phyloP scores from a whole-genome alignment of 768 basidiomycete species.

The Boletus fagicola region DNA sequence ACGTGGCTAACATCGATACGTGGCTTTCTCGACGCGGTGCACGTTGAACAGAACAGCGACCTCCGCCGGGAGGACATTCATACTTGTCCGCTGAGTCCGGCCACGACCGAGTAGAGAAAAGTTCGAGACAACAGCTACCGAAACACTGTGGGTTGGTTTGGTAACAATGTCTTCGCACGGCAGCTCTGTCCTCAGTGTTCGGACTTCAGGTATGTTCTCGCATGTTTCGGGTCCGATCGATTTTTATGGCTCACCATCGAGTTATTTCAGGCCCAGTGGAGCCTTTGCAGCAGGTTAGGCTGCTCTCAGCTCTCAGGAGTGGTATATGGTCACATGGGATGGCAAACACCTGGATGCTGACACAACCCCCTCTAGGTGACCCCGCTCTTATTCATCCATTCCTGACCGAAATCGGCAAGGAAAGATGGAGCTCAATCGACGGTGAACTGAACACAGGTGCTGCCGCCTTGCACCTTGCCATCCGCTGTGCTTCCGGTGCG shows the following conservation, averaged over 20 bases:
- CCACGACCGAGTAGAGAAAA: conserved; percentile 1
- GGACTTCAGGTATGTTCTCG: conserved; percentile 13
- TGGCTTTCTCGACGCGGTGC: conserved; percentile 1
- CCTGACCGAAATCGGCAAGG: conserved; percentile 70
- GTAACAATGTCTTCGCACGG: conserved; percentile 21
- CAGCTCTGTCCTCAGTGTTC: conserved; percentile 17
- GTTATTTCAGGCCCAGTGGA: conserved; percentile 27
- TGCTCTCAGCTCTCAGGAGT: conserved; percentile 59
- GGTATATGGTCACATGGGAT: conserved; percentile 38
- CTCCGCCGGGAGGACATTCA: background rate
- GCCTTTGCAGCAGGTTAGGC: conserved; percentile 62
- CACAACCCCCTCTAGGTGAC: conserved; percentile 49
- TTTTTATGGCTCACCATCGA: conserved; percentile 5
- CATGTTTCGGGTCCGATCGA: background rate
- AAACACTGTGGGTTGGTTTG: background rate
- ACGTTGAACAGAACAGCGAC: conserved; percentile 11
- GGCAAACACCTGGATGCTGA: background rate
- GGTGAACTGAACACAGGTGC: conserved; percentile 62
- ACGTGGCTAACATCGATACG: conserved; percentile 11
- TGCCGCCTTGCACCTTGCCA: conserved; percentile 75
- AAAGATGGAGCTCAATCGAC: conserved; percentile 50
- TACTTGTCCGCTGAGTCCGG: background rate
- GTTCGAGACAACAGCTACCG: background rate
- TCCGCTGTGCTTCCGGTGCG: conserved; percentile 76
- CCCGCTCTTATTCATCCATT: conserved; percentile 79